A percentile compares a stretch with the other conserved stretches of the same genome.
Conservation (phyloP, 805 yeast species). For the Geotrichum ghanense region DNA sequence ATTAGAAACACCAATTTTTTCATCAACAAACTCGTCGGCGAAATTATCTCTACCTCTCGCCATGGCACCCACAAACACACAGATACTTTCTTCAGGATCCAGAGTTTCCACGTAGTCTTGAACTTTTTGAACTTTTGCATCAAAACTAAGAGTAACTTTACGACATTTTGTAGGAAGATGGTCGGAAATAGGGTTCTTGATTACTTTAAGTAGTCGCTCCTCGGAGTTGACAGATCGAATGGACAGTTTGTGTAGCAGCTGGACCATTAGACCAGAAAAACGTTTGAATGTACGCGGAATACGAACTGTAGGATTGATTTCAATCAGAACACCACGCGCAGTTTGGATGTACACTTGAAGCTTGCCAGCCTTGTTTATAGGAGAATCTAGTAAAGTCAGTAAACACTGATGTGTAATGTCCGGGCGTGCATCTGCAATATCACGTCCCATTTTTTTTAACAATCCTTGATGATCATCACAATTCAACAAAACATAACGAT, state of each 20-base stretch:
- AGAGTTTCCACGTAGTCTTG: slow-evolving; percentile 76
- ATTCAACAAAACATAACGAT: slow-evolving; percentile 84
- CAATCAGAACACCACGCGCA: slow-evolving; percentile 86
- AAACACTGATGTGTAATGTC: slow-evolving; percentile 98
- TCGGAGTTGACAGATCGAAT: slow-evolving; percentile 93
- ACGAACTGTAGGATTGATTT: slow-evolving; percentile 92
- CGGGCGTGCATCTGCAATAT: slow-evolving; percentile 97
- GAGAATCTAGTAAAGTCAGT: slow-evolving; percentile 89
- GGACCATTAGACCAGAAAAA: slow-evolving; percentile 97
- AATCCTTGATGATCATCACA: slow-evolving; percentile 98
- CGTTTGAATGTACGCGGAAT: slow-evolving; percentile 98
- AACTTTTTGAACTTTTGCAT: slow-evolving; percentile 77
- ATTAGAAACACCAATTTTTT: slow-evolving; percentile 89
- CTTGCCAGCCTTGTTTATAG: slow-evolving; percentile 94
- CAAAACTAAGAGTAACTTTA: slow-evolving; percentile 83
- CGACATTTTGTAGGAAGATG: slow-evolving; percentile 95
- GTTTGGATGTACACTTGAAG: slow-evolving; percentile 95
- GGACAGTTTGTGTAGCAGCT: slow-evolving; percentile 80
- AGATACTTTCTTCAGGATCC: slow-evolving; percentile 83
- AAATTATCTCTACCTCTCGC: slow-evolving; percentile 96
- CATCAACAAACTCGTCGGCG: slow-evolving; percentile 95
- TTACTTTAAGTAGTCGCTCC: slow-evolving; percentile 85
- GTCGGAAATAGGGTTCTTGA: slow-evolving; percentile 94
- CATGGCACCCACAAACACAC: slow-evolving; percentile 99
- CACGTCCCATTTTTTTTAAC: slow-evolving; percentile 90